Evolutionary conservation across 306 rosid genomes (phyloP).

Genomic region (Rosa persica): DNA sequence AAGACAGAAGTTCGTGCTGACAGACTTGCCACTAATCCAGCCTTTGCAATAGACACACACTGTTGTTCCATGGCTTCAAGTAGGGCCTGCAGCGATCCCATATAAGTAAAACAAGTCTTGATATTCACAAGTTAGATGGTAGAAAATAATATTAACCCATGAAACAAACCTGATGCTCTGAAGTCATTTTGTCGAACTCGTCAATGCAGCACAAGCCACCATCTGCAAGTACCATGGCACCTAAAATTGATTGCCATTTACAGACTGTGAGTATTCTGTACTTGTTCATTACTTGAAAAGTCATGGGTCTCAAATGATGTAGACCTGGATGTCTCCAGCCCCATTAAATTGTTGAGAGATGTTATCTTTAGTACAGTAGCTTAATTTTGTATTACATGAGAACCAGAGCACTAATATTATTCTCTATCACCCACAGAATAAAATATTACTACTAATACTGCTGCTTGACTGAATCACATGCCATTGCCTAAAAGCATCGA

Average conservation of each 20-base stretch:
- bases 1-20: slow-evolving; percentile 90
- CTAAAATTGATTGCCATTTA: slow-evolving; percentile 38
- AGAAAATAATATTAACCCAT: slow-evolving; percentile 20
- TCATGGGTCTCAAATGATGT: neutral
- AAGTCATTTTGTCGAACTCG: slow-evolving; percentile 88
- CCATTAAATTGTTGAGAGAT: neutral
- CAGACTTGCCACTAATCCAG: slow-evolving; percentile 94
- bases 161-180: slow-evolving; percentile 93
- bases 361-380: neutral
- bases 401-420: neutral
- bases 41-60: slow-evolving; percentile 96
- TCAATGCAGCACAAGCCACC: slow-evolving; percentile 96
- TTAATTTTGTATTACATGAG: neutral
- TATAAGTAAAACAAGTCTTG: slow-evolving; percentile 19
- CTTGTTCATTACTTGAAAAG: slow-evolving; percentile 1
- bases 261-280: slow-evolving; percentile 20
- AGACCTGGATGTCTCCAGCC: neutral
- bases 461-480: neutral
- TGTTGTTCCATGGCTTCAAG: slow-evolving; percentile 99
- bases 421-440: neutral
- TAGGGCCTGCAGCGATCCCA: slow-evolving; percentile 54
- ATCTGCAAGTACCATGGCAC: slow-evolving; percentile 96
- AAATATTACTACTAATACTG: neutral
- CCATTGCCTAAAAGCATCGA: neutral
- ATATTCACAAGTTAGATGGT: slow-evolving; percentile 24